Conservation (phyloP, 2,329 filamentous ascomycete genomes). For the Ophiostoma triangulosporum region DNA sequence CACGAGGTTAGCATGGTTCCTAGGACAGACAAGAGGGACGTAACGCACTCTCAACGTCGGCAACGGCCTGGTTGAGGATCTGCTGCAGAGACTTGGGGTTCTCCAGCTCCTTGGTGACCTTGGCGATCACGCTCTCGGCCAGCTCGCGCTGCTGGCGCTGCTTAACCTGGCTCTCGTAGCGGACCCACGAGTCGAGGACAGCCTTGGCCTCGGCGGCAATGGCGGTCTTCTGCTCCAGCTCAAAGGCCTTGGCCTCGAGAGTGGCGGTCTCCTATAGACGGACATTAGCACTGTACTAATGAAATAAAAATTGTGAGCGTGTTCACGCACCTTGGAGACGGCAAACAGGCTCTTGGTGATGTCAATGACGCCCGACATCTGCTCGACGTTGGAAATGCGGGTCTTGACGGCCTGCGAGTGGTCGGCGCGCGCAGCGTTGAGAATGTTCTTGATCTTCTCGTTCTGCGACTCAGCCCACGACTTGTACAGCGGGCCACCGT, state of each 20-base stretch:
- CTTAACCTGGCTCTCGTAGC: conserved; percentile 98
- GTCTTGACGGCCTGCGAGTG: conserved; percentile 92
- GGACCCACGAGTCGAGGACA: conserved; percentile 95
- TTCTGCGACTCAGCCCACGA: conserved; percentile 85
- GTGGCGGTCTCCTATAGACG: conserved; percentile 75
- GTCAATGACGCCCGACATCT: conserved; percentile 87
- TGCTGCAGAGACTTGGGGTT: conserved; percentile 95
- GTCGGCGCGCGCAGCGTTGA: conserved; percentile 87
- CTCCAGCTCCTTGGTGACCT: conserved; percentile 97
- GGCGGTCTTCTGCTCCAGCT: conserved; percentile 92
- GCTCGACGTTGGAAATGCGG: conserved; percentile 86
- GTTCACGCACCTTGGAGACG: conserved; percentile 72
- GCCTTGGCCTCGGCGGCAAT: conserved; percentile 85
- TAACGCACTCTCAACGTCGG: conserved; percentile 75
- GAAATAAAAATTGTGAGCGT: background rate
- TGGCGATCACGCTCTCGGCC: conserved; percentile 82
- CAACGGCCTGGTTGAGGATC: conserved; percentile 92
- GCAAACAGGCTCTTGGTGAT: conserved; percentile 95
- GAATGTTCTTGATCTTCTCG: conserved; percentile 85
- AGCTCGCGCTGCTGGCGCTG: conserved; percentile 96
- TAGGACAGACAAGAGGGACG: background rate
- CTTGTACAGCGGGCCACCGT: conserved; percentile 80
- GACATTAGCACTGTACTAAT: background rate
- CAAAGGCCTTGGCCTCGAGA: conserved; percentile 90
- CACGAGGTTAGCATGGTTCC: conserved; percentile 24